phyloP scores from a whole-genome alignment of 1,284 basidiomycete species.

The Pseudozyma tsukubaensis region DNA sequence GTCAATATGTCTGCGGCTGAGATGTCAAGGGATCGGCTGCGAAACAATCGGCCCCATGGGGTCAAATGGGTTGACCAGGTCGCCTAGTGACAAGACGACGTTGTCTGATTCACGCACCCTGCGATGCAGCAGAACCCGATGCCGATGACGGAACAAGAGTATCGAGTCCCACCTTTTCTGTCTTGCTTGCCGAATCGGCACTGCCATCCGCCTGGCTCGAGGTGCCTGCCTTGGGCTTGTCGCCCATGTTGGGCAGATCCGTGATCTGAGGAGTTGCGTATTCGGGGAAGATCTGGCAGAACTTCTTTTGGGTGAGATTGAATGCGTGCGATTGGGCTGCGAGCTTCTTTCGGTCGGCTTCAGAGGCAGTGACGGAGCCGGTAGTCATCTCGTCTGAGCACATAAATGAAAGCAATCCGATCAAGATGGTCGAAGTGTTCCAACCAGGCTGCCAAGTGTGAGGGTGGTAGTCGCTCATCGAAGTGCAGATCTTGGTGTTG shows the following conservation, averaged over 20 bases:
- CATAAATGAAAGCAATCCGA: slow-evolving; percentile 96
- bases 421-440: slow-evolving; percentile 93
- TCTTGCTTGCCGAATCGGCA: slow-evolving; percentile 12
- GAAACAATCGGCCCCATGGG: slow-evolving; percentile 9
- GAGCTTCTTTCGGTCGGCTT: slow-evolving; percentile 80
- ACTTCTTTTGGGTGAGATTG: slow-evolving; percentile 83
- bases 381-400: slow-evolving; percentile 96
- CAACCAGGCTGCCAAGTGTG: slow-evolving; percentile 89
- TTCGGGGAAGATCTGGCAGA: slow-evolving; percentile 70
- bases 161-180: slow-evolving; percentile 48
- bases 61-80: not conserved
- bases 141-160: slow-evolving; percentile 33
- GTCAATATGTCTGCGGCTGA: slow-evolving; percentile 8
- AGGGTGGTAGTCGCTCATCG: slow-evolving; percentile 77
- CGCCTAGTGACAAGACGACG: not conserved
- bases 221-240: slow-evolving; percentile 21
- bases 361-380: slow-evolving; percentile 84
- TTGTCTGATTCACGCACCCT: slow-evolving; percentile 31
- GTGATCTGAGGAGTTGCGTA: slow-evolving; percentile 34
- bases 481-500: slow-evolving; percentile 82
- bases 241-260: slow-evolving; percentile 67
- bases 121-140: slow-evolving; percentile 41
- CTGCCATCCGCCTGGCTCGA: slow-evolving; percentile 6
- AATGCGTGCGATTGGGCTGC: slow-evolving; percentile 84
- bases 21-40: slow-evolving; percentile 6